phyloP scores from a whole-genome alignment of 2,329 filamentous ascomycete species.

The Aspergillus jensenii region DNA sequence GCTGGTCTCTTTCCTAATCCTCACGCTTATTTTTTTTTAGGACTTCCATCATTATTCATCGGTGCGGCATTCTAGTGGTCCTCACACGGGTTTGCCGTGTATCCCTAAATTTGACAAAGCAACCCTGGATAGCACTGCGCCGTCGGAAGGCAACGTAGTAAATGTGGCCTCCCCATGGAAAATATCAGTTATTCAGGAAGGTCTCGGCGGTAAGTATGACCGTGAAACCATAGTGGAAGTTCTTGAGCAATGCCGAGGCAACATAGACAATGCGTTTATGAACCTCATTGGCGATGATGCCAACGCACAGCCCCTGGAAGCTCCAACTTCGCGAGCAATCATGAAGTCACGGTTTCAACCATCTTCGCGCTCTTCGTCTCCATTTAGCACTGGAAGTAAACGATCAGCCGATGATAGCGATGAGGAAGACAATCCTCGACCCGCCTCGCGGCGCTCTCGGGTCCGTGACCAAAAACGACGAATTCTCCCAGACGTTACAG shows the following conservation, averaged over 20 bases:
- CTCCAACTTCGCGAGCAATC: constrained; percentile 21
- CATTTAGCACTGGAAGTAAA: constrained; percentile 43
- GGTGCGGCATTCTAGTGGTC: constrained; percentile 60
- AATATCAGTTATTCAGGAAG: constrained; percentile 53
- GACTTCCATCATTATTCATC: constrained; percentile 68
- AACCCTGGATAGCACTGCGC: constrained; percentile 12
- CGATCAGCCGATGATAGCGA: constrained; percentile 42
- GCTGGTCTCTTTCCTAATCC: background rate
- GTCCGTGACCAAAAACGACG: constrained; percentile 31
- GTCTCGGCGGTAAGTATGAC: constrained; percentile 52
- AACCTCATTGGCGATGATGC: constrained; percentile 51
- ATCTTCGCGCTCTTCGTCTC: constrained; percentile 43
- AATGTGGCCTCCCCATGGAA: constrained; percentile 54
- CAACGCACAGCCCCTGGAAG: constrained; percentile 22
- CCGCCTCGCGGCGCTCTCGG: constrained; percentile 27
- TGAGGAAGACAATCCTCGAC: constrained; percentile 35
- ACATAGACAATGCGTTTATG: constrained; percentile 54
- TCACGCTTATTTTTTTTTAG: constrained; percentile 35
- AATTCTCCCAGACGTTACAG: constrained; percentile 38
- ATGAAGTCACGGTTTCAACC: constrained; percentile 35
- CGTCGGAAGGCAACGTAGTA: constrained; percentile 22
- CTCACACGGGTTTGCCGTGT: constrained; percentile 56
- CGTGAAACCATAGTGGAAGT: constrained; percentile 52
- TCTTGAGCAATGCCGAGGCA: constrained; percentile 54
- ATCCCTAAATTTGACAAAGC: constrained; percentile 33